phyloP scores from a whole-genome alignment of 805 yeast species.

The Tetrapisispora namnaoensis region DNA sequence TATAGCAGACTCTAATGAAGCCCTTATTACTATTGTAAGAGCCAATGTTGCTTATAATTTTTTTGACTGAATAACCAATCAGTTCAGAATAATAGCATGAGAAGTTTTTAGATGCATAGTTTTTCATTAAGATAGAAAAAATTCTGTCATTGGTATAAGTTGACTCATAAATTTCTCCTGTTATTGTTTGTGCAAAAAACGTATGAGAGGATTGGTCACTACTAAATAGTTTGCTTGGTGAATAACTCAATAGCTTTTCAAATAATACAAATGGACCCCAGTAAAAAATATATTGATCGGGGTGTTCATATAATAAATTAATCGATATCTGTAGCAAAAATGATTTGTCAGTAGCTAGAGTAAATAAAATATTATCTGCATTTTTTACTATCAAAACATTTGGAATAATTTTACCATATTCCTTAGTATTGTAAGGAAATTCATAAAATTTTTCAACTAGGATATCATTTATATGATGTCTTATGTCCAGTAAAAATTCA shows the following conservation, averaged over 20 bases:
- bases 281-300: constrained; percentile 5
- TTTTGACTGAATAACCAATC: background rate
- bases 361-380: constrained; percentile 5
- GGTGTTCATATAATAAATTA: constrained; percentile 6
- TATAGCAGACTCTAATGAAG: constrained; percentile 4
- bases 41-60: constrained; percentile 7
- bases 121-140: background rate
- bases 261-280: constrained; percentile 4
- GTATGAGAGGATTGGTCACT: too few relatives aligned
- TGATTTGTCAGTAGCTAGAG: constrained; percentile 1
- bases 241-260: background rate
- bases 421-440: background rate
- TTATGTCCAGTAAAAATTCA: constrained; percentile 11
- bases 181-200: background rate
- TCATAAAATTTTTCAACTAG: constrained; percentile 2
- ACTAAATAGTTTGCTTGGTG: background rate
- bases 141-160: background rate
- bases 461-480: constrained; percentile 10
- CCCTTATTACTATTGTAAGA: constrained; percentile 7
- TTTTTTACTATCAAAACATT: constrained; percentile 1
- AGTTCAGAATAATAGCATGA: background rate
- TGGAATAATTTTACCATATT: background rate
- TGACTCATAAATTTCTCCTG: background rate
- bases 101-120: background rate
- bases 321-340: constrained; percentile 3